Conservation (phyloP, 2,329 filamentous ascomycete genomes). For the Pezicula rhizophila region DNA sequence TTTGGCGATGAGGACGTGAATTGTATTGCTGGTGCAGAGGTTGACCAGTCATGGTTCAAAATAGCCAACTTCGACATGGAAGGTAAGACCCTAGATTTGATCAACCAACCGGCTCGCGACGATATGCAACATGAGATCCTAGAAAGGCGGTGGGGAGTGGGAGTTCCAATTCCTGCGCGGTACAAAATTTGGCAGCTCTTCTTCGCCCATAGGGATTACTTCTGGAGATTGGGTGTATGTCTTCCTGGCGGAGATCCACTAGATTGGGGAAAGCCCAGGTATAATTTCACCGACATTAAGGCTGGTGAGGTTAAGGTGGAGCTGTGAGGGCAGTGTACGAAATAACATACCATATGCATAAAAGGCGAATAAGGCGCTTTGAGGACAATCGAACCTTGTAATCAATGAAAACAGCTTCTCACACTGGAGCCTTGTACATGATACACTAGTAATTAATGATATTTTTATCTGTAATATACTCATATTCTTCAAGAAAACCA, state of each 20-base stretch:
- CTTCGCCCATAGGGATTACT: conserved; percentile 93
- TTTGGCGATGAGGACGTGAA: conserved; percentile 48
- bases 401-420: too few relatives aligned
- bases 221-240: conserved; percentile 88
- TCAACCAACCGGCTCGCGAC: neutral
- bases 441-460: too few relatives aligned
- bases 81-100: neutral
- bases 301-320: conserved; percentile 9
- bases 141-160: conserved; percentile 21
- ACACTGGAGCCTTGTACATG: too few relatives aligned
- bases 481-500: too few relatives aligned
- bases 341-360: too few relatives aligned
- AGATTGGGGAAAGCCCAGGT: conserved; percentile 55
- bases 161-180: conserved; percentile 32
- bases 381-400: too few relatives aligned
- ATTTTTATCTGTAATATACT: too few relatives aligned
- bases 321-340: neutral
- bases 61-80: neutral
- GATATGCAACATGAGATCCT: conserved; percentile 8
- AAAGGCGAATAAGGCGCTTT: too few relatives aligned
- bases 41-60: conserved; percentile 11
- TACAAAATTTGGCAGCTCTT: conserved; percentile 87
- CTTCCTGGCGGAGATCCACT: conserved; percentile 71
- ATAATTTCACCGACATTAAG: conserved; percentile 30
- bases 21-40: conserved; percentile 58